Conservation (phyloP, 2,329 filamentous ascomycete genomes). For the Pseudogymnoascus sp. region DNA sequence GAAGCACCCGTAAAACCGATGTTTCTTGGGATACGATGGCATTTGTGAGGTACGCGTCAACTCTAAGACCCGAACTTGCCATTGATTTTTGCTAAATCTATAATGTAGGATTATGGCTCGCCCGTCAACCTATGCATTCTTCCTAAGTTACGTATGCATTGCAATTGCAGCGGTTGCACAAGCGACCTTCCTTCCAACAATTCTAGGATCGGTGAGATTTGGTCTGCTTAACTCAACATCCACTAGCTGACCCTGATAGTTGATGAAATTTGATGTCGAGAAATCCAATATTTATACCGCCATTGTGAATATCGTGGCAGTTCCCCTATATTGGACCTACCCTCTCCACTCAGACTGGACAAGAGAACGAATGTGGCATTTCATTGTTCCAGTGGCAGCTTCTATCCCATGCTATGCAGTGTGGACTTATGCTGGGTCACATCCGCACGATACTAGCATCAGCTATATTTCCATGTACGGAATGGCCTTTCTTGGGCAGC, state of each 20-base stretch:
- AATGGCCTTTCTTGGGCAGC: slow-evolving; percentile 21
- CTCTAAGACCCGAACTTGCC: background rate
- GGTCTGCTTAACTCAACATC: background rate
- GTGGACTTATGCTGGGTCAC: slow-evolving; percentile 11
- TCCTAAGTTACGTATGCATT: slow-evolving; percentile 19
- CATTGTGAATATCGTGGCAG: slow-evolving; percentile 19
- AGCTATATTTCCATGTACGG: slow-evolving; percentile 15
- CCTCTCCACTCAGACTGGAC: slow-evolving; percentile 10
- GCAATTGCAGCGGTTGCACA: slow-evolving; percentile 20
- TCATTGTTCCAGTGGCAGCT: background rate
- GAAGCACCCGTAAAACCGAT: slow-evolving; percentile 19
- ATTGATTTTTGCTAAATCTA: background rate
- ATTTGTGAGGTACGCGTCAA: slow-evolving; percentile 12
- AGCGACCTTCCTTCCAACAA: slow-evolving; percentile 22
- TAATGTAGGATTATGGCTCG: slow-evolving; percentile 17
- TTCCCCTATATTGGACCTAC: slow-evolving; percentile 12
- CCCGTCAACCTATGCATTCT: slow-evolving; percentile 22
- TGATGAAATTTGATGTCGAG: slow-evolving; percentile 17
- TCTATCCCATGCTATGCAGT: slow-evolving; percentile 9
- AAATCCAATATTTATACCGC: slow-evolving; percentile 22
- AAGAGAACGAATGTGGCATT: slow-evolving; percentile 10
- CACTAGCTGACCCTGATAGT: slow-evolving; percentile 7
- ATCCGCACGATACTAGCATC: background rate
- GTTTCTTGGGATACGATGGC: slow-evolving; percentile 19
- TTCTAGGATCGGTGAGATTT: slow-evolving; percentile 13